Evolutionary conservation across 371 early-diverging fungal species (phyloP).

Genomic region (Apophysomyces elegans): DNA sequence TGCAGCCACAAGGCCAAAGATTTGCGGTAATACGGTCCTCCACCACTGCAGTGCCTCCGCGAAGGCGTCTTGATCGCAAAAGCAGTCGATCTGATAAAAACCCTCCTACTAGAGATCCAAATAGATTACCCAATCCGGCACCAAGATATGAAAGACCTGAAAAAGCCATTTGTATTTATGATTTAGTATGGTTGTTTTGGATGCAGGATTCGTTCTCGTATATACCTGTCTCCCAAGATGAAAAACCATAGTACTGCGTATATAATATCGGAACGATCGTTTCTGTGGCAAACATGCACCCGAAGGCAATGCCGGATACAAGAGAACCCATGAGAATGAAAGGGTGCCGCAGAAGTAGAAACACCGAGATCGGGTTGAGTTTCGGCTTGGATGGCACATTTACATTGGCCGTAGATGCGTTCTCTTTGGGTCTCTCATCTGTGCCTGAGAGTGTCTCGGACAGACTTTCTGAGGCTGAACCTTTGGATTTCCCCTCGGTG

Average conservation of each 20-base stretch:
- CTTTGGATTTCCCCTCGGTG: not conserved
- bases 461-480: not conserved
- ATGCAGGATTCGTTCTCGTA: too few relatives aligned
- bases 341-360: conserved; percentile 48
- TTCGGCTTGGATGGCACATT: not conserved
- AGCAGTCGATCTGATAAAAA: conserved; percentile 28
- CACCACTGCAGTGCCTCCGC: conserved; percentile 24
- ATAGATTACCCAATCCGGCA: conserved; percentile 50
- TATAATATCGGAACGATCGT: conserved; percentile 44
- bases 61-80: conserved; percentile 23
- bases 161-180: not conserved
- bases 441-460: not conserved
- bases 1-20: conserved; percentile 39
- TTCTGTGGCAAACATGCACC: conserved; percentile 51
- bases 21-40: conserved; percentile 35
- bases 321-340: conserved; percentile 50
- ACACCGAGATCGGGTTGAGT: conserved; percentile 37
- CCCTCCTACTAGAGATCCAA: conserved; percentile 39
- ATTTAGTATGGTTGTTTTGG: too few relatives aligned
- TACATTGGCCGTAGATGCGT: not conserved
- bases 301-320: conserved; percentile 56
- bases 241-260: conserved; percentile 36
- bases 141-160: conserved; percentile 44
- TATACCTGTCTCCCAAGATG: conserved; percentile 42
- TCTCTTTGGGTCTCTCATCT: not conserved